phyloP scores from a whole-genome alignment of 208 protist genomes.

The Eutreptiella sp. region DNA sequence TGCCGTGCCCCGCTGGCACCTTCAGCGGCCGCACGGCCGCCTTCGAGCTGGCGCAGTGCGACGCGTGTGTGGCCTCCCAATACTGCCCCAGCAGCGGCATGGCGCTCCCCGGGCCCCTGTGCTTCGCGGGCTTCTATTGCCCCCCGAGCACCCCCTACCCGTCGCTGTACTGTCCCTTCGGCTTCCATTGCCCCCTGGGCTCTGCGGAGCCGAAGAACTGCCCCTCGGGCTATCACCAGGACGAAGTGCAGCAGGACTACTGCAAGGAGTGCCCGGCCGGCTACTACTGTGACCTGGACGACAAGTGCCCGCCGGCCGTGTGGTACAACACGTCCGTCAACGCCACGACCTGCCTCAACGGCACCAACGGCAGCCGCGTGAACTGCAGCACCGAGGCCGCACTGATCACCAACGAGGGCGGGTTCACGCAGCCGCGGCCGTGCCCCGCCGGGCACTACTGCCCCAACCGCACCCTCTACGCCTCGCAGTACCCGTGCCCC shows the following conservation, averaged over 20 bases:
- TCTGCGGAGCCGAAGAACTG: constrained; percentile 22
- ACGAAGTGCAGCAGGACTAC: neutral
- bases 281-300: constrained; percentile 37
- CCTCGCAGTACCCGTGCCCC: constrained; percentile 15
- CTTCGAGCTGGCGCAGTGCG: neutral
- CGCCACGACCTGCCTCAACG: neutral
- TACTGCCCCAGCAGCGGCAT: constrained; percentile 20
- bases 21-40: constrained; percentile 24
- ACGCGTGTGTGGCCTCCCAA: constrained; percentile 24
- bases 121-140: constrained; percentile 37
- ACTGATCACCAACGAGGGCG: constrained; percentile 9
- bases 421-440: constrained; percentile 4
- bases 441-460: constrained; percentile 39
- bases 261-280: constrained; percentile 40
- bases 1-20: constrained; percentile 32
- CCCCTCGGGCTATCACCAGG: constrained; percentile 26
- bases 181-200: constrained; percentile 31
- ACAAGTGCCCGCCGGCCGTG: constrained; percentile 9
- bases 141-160: neutral
- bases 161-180: constrained; percentile 25
- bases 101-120: constrained; percentile 18
- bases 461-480: neutral
- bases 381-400: constrained; percentile 24
- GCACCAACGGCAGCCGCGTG: constrained; percentile 9
- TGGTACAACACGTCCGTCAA: neutral